Conservation (phyloP, 805 yeast genomes). For the Yarrowia hollandica region DNA sequence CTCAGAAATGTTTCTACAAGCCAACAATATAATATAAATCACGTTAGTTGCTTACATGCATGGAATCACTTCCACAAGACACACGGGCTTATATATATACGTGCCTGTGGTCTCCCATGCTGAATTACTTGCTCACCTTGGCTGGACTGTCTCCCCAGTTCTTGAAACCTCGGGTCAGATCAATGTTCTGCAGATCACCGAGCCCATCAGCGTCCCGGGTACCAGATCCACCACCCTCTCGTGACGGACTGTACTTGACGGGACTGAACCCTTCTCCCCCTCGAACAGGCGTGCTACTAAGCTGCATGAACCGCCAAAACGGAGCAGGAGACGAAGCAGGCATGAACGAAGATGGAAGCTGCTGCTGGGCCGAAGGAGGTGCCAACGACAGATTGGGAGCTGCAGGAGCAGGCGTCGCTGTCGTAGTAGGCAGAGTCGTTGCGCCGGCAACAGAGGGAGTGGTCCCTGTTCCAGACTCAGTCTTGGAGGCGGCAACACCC, state of each 20-base stretch:
- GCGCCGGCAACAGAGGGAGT: slow-evolving; percentile 4
- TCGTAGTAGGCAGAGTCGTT: slow-evolving; percentile 1
- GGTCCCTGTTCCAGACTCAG: neutral
- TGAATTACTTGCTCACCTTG: slow-evolving; percentile 15
- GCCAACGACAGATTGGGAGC: slow-evolving; percentile 42
- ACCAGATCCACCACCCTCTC: slow-evolving; percentile 28
- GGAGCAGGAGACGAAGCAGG: slow-evolving; percentile 75
- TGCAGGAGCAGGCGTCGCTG: slow-evolving; percentile 34
- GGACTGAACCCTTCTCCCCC: slow-evolving; percentile 38
- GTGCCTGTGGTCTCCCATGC: too few relatives aligned
- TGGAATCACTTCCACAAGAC: too few relatives aligned
- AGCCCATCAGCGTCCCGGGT: slow-evolving; percentile 34
- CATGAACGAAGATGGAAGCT: slow-evolving; percentile 47
- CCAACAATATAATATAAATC: too few relatives aligned
- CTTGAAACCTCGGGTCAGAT: slow-evolving; percentile 49
- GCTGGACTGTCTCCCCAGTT: slow-evolving; percentile 29
- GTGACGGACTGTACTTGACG: slow-evolving; percentile 38
- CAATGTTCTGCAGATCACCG: slow-evolving; percentile 51
- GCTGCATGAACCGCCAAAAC: slow-evolving; percentile 88
- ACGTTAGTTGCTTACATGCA: slow-evolving; percentile 21
- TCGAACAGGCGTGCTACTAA: slow-evolving; percentile 42
- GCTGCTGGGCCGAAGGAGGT: slow-evolving; percentile 43
- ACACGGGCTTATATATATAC: too few relatives aligned
- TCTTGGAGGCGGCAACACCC: neutral
- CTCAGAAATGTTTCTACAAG: too few relatives aligned